phyloP scores from a whole-genome alignment of 371 early-diverging fungal species.

The Sporodiniella umbellata region DNA sequence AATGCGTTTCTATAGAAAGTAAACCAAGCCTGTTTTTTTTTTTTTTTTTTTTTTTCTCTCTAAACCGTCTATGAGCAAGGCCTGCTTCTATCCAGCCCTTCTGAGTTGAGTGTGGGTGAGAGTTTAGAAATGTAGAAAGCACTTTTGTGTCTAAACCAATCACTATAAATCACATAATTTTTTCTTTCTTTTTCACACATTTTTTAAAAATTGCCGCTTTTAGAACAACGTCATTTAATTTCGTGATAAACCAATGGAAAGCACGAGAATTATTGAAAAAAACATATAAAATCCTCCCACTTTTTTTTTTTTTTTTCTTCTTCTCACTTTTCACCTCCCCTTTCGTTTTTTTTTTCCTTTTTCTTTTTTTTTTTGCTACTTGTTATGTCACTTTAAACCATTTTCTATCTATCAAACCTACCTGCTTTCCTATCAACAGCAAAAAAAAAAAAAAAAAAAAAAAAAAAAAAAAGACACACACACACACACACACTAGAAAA shows the following conservation, averaged over 20 bases:
- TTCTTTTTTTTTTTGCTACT: not conserved
- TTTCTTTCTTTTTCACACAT: not conserved
- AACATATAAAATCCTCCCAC: not conserved
- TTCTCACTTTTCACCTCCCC: not conserved
- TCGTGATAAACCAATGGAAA: slow-evolving; percentile 18
- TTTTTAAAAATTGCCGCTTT: slow-evolving; percentile 6
- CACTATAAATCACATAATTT: not conserved
- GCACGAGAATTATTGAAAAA: slow-evolving; percentile 17
- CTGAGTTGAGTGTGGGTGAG: too few species aligned
- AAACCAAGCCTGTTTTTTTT: too few species aligned
- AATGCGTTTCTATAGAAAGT: too few species aligned
- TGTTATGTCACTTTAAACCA: slow-evolving; percentile 14
- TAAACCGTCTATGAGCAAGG: too few species aligned
- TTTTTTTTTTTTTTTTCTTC: slow-evolving; percentile 7
- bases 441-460: slow-evolving; percentile 12
- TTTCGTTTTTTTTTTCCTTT: not conserved
- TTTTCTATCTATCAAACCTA: not conserved
- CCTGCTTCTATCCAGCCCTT: too few species aligned
- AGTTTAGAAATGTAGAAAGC: too few species aligned
- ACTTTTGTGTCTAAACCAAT: not conserved
- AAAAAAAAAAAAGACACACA: slow-evolving; percentile 5
- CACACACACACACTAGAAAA: slow-evolving; percentile 7
- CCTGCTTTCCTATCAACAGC: slow-evolving; percentile 8
- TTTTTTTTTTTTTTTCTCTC: too few species aligned
- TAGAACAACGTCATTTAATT: slow-evolving; percentile 15